Base-by-base conservation (phyloP, 1,284 basidiomycete genomes). In the Afroboletus lepidellus region DNA sequence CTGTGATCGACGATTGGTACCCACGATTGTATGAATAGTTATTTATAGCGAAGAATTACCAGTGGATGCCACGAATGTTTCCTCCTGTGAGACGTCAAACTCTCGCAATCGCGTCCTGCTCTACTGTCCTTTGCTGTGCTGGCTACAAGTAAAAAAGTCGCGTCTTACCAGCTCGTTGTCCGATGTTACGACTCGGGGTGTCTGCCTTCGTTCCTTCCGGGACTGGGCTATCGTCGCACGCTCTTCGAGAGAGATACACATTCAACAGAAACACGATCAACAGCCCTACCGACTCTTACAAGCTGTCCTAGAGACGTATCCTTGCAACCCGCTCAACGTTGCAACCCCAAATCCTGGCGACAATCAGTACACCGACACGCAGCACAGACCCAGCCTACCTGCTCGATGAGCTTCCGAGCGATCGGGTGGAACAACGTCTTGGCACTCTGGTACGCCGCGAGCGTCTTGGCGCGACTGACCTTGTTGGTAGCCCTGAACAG, bases 381-480 rank as follows among this genome's bases (percentile, higher is more conserved):
- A 2, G 36, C 33, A 23, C 6, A 8, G 24, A 16, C 23, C 3
- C 12, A 3, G 50, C 67, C 37, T 55, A 87, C 89, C 81, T 87
- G 86, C 54, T 87, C 85, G 57, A 92, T 86, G 54, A 91, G 61
- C 64, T 76, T 81, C 55, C 81, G 74, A n/a, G 89, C 87, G 57
- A 92, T 90, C 0, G 90, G 86, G 69, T 92, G 90, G 76, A 91
- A 94, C 27, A 74, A 72, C 8, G 64, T 64, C 64, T 80, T 80
- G 54, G 80, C 73, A 37, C 72, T 72, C 30, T 60, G 59, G 66
- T 87, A 94, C n/a, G 74, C 76, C 20, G 76, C 75, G 56, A 82
- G 69, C 0, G 94, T 89, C 41, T 90, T 71, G 16, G 76, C 70
- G 7, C 73, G 69, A 65, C 94, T 78, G 11, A 89, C 84, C 58